phyloP scores from a whole-genome alignment of 352 stramenopile genomes.

The Phytophthora podocarpi region DNA sequence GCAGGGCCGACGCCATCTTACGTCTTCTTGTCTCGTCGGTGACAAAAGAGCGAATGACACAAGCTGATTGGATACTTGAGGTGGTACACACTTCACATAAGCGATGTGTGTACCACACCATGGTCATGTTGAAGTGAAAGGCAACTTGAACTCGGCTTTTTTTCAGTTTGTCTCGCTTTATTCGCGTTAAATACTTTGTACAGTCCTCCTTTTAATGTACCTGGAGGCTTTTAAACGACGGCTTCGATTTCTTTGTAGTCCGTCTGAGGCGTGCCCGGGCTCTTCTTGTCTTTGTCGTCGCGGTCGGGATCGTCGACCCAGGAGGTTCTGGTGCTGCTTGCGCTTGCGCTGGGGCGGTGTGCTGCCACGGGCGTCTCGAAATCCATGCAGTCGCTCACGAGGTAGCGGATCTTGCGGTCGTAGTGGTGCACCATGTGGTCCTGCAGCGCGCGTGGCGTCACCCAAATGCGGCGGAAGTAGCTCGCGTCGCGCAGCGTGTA shows the following conservation, averaged over 20 bases:
- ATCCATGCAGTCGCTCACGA: constrained; percentile 64
- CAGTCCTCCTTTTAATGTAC: background rate
- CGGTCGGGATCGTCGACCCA: constrained; percentile 36
- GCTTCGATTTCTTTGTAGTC: constrained; percentile 44
- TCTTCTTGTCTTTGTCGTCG: constrained; percentile 21
- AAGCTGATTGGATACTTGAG: background rate
- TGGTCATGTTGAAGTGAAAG: background rate
- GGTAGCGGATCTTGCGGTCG: constrained; percentile 67
- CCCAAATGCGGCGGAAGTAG: constrained; percentile 75
- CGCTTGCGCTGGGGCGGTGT: constrained; percentile 27
- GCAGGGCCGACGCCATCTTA: constrained; percentile 24
- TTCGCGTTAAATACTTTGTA: constrained; percentile 33
- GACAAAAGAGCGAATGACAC: constrained; percentile 22
- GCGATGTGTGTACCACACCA: background rate
- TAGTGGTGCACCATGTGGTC: constrained; percentile 89
- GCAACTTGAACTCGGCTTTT: background rate
- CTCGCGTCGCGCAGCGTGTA: constrained; percentile 71
- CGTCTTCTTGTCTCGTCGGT: background rate
- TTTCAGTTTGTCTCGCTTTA: background rate
- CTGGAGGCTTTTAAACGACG: constrained; percentile 30
- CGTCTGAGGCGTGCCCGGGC: constrained; percentile 19
- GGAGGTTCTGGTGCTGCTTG: constrained; percentile 16
- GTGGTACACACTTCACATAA: background rate
- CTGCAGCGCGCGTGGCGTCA: constrained; percentile 59
- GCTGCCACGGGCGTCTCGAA: constrained; percentile 42